Evolutionary conservation across 495 filamentous ascomycete genomes (phyloP).

Genomic region (Penicillium waksmanii): DNA sequence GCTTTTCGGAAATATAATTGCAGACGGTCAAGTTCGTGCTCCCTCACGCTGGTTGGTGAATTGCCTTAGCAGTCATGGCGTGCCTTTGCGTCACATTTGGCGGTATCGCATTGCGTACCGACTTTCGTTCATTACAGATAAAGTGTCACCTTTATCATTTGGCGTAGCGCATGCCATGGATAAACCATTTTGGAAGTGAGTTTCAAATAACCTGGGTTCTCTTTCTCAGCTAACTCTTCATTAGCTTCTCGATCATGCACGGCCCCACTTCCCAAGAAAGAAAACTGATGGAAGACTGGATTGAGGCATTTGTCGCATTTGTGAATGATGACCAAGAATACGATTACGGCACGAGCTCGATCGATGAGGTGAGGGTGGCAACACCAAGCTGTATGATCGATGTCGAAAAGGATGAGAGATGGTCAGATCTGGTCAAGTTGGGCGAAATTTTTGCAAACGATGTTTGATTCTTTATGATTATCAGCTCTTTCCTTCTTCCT

Average conservation of each 20-base stretch:
- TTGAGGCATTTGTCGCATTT: conserved; percentile 30
- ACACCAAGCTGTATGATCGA: conserved; percentile 26
- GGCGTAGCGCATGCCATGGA: conserved; percentile 36
- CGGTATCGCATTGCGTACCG: conserved; percentile 32
- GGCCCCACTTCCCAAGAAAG: conserved; percentile 24
- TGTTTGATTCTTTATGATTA: neutral
- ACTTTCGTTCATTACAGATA: conserved; percentile 32
- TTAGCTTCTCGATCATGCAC: conserved; percentile 35
- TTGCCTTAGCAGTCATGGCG: conserved; percentile 23
- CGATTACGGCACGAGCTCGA: conserved; percentile 20
- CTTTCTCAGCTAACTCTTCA: neutral
- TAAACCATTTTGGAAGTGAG: conserved; percentile 34
- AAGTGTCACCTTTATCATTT: conserved; percentile 26
- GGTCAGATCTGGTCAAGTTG: conserved; percentile 16
- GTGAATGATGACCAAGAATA: conserved; percentile 23
- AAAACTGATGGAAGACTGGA: conserved; percentile 31
- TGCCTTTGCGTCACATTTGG: conserved; percentile 30
- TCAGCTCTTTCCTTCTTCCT: too few relatives aligned
- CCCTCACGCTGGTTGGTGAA: conserved; percentile 33
- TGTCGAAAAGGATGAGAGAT: conserved; percentile 29
- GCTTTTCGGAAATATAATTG: conserved; percentile 49
- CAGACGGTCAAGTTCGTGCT: conserved; percentile 50
- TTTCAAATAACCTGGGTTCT: neutral
- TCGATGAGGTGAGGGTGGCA: conserved; percentile 31
- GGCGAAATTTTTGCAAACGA: conserved; percentile 19